Conservation (phyloP, 192 early-diverging fungal species). For the Paraglomus occultum region DNA sequence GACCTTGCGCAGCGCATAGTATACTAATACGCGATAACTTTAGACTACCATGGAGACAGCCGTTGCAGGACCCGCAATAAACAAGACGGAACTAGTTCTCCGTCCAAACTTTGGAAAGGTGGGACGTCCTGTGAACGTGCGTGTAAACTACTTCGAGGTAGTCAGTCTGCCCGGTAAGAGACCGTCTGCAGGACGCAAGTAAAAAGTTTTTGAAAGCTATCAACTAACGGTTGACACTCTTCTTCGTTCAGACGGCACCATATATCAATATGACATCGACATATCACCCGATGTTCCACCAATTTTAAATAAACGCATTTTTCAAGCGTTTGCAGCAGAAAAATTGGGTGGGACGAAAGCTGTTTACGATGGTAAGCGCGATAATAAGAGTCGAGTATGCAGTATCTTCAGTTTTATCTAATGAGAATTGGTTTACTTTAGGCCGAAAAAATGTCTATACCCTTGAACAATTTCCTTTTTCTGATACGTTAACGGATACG, state of each 20-base stretch:
- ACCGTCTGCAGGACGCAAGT: background rate
- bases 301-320: constrained; percentile 65
- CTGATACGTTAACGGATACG: constrained; percentile 27
- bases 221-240: background rate
- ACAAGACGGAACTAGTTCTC: constrained; percentile 42
- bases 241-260: constrained; percentile 39
- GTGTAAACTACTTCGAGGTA: constrained; percentile 76
- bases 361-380: constrained; percentile 81
- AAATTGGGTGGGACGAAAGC: constrained; percentile 59
- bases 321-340: constrained; percentile 59
- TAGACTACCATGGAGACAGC: no score
- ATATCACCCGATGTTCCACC: constrained; percentile 75
- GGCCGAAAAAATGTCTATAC: constrained; percentile 70
- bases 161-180: constrained; percentile 50
- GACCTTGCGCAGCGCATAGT: no score
- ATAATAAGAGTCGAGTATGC: constrained; percentile 11
- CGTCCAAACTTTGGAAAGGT: constrained; percentile 45
- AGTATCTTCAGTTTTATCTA: constrained; percentile 38
- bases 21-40: no score
- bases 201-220: background rate
- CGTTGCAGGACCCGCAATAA: background rate
- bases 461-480: constrained; percentile 50
- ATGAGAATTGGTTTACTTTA: background rate
- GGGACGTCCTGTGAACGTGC: constrained; percentile 44
- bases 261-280: constrained; percentile 83